Evolutionary conservation across 768 basidiomycete genomes (phyloP).

Genomic region (Mycena venus): DNA sequence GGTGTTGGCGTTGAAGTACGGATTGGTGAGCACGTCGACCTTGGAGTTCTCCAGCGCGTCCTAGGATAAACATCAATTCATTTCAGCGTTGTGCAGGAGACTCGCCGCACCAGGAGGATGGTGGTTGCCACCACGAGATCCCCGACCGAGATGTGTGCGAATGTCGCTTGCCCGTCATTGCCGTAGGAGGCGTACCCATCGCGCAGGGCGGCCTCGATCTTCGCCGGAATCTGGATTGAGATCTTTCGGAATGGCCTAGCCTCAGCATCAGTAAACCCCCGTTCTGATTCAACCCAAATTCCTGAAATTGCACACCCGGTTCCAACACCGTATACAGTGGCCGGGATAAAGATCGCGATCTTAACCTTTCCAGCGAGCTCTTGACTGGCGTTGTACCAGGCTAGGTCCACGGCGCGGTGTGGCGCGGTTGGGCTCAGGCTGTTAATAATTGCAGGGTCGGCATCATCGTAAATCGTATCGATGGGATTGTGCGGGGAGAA

Average conservation of each 20-base stretch:
- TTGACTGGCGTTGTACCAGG: constrained; percentile 3
- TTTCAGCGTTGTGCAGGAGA: neutral
- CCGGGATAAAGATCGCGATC: constrained; percentile 3
- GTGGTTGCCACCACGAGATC: constrained; percentile 1
- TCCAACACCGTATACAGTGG: neutral
- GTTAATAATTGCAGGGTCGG: neutral
- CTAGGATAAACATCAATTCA: neutral
- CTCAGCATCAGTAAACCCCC: neutral
- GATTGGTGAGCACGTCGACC: constrained; percentile 3
- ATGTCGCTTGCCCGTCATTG: neutral
- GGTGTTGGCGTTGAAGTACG: constrained; percentile 13
- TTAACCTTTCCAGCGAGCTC: constrained; percentile 7
- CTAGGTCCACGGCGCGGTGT: neutral
- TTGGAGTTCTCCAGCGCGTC: constrained; percentile 3
- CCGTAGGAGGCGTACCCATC: constrained; percentile 1
- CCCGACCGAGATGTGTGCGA: neutral
- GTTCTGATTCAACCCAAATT: neutral
- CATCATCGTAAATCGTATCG: constrained; percentile 2
- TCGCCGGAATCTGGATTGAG: constrained; percentile 6
- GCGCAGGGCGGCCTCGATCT: neutral
- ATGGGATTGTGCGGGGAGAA: neutral
- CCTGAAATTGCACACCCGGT: neutral
- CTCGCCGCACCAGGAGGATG: neutral
- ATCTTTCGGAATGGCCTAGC: neutral
- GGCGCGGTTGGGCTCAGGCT: constrained; percentile 2